phyloP scores from a whole-genome alignment of 2,329 filamentous ascomycete species.

The Aureobasidium zeae region DNA sequence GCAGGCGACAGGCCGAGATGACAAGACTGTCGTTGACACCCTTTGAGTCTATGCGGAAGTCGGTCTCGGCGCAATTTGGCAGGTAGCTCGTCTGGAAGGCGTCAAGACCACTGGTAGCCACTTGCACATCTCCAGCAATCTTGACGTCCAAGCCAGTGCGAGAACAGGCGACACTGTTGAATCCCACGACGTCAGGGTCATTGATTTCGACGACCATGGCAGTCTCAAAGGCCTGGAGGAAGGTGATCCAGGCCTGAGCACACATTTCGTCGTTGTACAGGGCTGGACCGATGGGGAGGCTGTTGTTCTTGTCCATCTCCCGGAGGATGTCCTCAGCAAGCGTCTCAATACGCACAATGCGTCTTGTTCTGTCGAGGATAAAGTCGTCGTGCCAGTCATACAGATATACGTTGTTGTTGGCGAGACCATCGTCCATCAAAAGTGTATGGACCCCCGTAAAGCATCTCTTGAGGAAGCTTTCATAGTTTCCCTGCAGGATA shows the following conservation, averaged over 20 bases:
- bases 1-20: constrained; percentile 50
- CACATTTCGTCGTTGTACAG: constrained; percentile 26
- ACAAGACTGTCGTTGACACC: constrained; percentile 63
- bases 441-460: constrained; percentile 63
- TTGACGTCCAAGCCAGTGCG: constrained; percentile 61
- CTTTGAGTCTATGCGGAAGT: constrained; percentile 50
- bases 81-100: constrained; percentile 34
- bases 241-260: constrained; percentile 31
- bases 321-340: constrained; percentile 56
- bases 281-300: constrained; percentile 23
- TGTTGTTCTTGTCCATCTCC: constrained; percentile 29
- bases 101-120: constrained; percentile 24
- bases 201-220: constrained; percentile 49
- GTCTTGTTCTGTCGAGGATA: constrained; percentile 54
- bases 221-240: constrained; percentile 42
- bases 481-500: constrained; percentile 38
- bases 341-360: constrained; percentile 70
- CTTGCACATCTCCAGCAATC: constrained; percentile 35
- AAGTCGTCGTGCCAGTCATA: constrained; percentile 59
- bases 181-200: constrained; percentile 62
- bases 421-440: constrained; percentile 68
- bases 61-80: constrained; percentile 30
- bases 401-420: constrained; percentile 45
- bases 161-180: constrained; percentile 80
- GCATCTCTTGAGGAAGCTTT: constrained; percentile 54